phyloP scores from a whole-genome alignment of 208 protist species.

The Endotrypanum monterogeii region DNA sequence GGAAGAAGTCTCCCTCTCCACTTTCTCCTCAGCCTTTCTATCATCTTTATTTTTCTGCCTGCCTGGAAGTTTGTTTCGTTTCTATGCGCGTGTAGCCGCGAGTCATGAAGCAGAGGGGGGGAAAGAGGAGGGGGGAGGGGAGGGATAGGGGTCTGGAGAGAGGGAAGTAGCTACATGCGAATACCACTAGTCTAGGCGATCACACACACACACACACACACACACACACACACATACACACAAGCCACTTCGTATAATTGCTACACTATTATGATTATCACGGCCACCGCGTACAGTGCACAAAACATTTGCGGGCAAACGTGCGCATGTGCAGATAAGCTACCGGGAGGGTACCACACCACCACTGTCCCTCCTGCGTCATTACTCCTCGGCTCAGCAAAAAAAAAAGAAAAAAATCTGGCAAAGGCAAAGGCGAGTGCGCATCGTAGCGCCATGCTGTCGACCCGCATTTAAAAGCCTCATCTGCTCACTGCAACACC shows the following conservation, averaged over 20 bases:
- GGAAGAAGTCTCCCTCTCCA: neutral
- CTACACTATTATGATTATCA: neutral
- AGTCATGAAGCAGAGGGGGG: no score
- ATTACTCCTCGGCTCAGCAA: neutral
- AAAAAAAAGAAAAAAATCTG: no score
- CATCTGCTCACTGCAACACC: conserved; percentile 25
- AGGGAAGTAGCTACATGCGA: neutral
- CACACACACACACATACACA: no score
- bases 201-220: no score
- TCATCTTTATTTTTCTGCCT: no score
- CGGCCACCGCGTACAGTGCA: neutral
- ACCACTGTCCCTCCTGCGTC: neutral
- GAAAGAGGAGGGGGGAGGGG: no score
- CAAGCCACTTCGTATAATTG: neutral
- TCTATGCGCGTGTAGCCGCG: neutral
- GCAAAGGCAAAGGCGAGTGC: no score
- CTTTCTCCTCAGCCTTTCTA: no score
- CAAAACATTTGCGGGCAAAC: neutral
- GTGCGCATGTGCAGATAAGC: neutral
- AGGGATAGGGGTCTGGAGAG: neutral
- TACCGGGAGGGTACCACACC: no score
- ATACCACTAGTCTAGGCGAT: neutral
- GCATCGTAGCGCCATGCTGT: no score
- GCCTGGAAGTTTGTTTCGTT: neutral
- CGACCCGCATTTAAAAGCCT: conserved; percentile 22